Conservation (phyloP, 805 yeast species). For the Hanseniaspora occidentalis region DNA sequence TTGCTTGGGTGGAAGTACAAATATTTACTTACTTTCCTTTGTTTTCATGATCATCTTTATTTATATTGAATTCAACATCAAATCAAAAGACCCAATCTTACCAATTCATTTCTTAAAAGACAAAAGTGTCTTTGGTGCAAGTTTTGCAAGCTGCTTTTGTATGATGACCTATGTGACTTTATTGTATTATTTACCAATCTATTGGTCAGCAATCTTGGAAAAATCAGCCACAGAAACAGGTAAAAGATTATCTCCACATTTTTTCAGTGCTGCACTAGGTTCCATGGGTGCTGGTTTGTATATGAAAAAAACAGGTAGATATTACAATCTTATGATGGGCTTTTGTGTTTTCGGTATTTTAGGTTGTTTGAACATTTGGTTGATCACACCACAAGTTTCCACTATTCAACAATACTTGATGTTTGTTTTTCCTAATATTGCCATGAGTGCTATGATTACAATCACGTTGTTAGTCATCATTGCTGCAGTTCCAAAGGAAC, state of each 20-base stretch:
- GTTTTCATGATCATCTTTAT: conserved; percentile 31
- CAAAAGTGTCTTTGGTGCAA: conserved; percentile 50
- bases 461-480: conserved; percentile 55
- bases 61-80: conserved; percentile 29
- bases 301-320: conserved; percentile 53
- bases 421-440: conserved; percentile 38
- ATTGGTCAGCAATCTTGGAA: conserved; percentile 41
- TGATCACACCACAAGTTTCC: conserved; percentile 23
- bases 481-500: conserved; percentile 56
- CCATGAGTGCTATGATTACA: conserved; percentile 48
- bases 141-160: conserved; percentile 47
- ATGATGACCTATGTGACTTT: conserved; percentile 30
- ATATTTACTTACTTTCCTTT: conserved; percentile 8
- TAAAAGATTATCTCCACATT: conserved; percentile 44
- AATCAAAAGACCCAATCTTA: conserved; percentile 45
- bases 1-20: conserved; percentile 4
- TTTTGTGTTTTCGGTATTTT: conserved; percentile 31
- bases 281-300: conserved; percentile 52
- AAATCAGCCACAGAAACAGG: conserved; percentile 48
- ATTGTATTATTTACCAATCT: conserved; percentile 50
- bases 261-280: conserved; percentile 44
- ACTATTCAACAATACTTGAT: conserved; percentile 32
- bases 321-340: conserved; percentile 33
- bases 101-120: conserved; percentile 44
- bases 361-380: conserved; percentile 32